Evolutionary conservation across 1,284 basidiomycete species (phyloP).

Genomic region (Pseudozyma flocculosa): DNA sequence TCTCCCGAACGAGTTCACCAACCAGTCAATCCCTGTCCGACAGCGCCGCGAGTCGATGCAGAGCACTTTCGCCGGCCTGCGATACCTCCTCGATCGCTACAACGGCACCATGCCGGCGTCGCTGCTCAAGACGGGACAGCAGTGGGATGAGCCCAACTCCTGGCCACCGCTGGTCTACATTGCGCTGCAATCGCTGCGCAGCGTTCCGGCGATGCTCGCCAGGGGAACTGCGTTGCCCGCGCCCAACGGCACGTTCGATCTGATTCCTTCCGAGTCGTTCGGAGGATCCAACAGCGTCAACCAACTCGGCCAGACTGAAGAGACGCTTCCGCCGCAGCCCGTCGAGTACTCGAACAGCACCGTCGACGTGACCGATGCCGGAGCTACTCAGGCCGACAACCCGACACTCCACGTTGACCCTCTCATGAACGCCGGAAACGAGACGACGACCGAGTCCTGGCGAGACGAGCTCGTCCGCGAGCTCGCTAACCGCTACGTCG

Average conservation of each 20-base stretch:
- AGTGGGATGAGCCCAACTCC: conserved; percentile 66
- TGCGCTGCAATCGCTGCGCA: conserved; percentile 72
- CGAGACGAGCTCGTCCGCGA: conserved; percentile 67
- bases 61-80: conserved; percentile 73
- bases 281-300: conserved; percentile 45
- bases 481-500: conserved; percentile 77
- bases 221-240: conserved; percentile 63
- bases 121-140: conserved; percentile 69
- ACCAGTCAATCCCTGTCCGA: conserved; percentile 60
- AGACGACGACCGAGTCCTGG: conserved; percentile 67
- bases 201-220: conserved; percentile 71
- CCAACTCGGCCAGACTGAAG: conserved; percentile 72
- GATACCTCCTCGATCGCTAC: conserved; percentile 75
- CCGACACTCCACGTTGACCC: conserved; percentile 57
- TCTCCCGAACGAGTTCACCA: conserved; percentile 70
- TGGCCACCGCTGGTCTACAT: conserved; percentile 63
- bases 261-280: conserved; percentile 65
- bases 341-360: conserved; percentile 51
- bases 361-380: conserved; percentile 63
- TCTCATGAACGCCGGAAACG: conserved; percentile 73
- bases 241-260: conserved; percentile 65
- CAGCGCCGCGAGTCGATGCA: conserved; percentile 37
- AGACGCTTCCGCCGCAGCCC: conserved; percentile 70
- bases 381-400: conserved; percentile 60
- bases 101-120: conserved; percentile 77